A percentile compares a stretch with the other conserved stretches of the same genome.
phyloP scores from a whole-genome alignment of 2,329 filamentous ascomycete genomes.

The Aspergillus pseudotamarii region DNA sequence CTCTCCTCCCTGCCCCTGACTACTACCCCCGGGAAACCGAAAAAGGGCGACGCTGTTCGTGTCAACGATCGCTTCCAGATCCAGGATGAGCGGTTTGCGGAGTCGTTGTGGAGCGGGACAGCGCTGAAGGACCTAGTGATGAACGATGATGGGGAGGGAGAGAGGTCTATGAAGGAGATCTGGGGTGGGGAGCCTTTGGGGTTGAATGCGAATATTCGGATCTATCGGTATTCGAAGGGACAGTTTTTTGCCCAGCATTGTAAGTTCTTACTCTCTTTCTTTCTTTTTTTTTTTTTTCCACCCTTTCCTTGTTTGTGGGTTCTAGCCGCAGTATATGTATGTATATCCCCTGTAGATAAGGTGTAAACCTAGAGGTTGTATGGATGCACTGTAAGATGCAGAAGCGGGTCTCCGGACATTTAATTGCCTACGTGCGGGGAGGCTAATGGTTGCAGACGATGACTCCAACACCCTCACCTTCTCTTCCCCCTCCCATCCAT shows the following conservation, averaged over 20 bases:
- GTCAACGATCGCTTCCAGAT: slow-evolving; percentile 91
- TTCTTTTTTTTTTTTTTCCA: slow-evolving; percentile 2
- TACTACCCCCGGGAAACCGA: slow-evolving; percentile 78
- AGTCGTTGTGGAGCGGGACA: slow-evolving; percentile 75
- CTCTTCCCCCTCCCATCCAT: slow-evolving; percentile 45
- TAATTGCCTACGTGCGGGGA: neutral
- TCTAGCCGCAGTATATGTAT: neutral
- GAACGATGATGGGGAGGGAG: slow-evolving; percentile 29
- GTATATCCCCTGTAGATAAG: neutral
- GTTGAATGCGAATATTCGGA: slow-evolving; percentile 82
- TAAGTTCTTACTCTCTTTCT: slow-evolving; percentile 51
- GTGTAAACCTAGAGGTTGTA: neutral
- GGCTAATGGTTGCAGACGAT: slow-evolving; percentile 63
- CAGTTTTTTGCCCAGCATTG: slow-evolving; percentile 95
- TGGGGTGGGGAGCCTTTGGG: slow-evolving; percentile 87
- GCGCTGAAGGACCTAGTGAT: slow-evolving; percentile 66
- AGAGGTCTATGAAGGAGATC: slow-evolving; percentile 37
- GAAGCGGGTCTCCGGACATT: neutral
- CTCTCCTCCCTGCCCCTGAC: slow-evolving; percentile 69
- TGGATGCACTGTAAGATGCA: neutral
- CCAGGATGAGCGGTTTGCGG: slow-evolving; percentile 73
- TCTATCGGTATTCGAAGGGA: slow-evolving; percentile 82
- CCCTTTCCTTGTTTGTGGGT: neutral
- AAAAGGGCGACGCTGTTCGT: slow-evolving; percentile 76
- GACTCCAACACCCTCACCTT: slow-evolving; percentile 76